Evolutionary conservation across 345 rosid genomes (phyloP).

Genomic region (Citrus glauca): DNA sequence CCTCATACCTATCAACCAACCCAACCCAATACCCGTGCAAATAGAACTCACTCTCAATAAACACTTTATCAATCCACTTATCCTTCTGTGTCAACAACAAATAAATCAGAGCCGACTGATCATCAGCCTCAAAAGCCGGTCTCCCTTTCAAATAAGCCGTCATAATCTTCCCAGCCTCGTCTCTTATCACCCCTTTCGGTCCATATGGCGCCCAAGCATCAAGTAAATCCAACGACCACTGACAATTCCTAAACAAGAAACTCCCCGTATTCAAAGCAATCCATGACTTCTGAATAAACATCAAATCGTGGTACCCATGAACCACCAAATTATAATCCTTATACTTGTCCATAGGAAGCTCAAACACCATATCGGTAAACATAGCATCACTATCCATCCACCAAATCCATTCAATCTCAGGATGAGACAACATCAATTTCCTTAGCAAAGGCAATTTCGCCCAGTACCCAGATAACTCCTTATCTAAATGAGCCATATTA

Average conservation of each 20-base stretch:
- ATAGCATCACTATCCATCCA: constrained; percentile 99
- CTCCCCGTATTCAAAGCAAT: constrained; percentile 95
- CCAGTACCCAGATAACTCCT: constrained; percentile 94
- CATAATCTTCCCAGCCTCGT: constrained; percentile 87
- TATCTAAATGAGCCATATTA: constrained; percentile 94
- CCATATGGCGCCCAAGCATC: constrained; percentile 98
- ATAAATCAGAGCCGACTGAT: constrained; percentile 92
- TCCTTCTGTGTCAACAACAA: constrained; percentile 76
- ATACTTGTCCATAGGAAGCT: constrained; percentile 63
- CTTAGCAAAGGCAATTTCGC: constrained; percentile 88
- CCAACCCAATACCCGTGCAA: constrained; percentile 96
- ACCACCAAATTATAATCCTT: constrained; percentile 70
- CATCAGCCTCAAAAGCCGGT: constrained; percentile 90
- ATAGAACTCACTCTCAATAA: constrained; percentile 83
- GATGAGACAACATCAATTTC: constrained; percentile 85
- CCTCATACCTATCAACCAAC: constrained; percentile 86
- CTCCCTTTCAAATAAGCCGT: constrained; percentile 83
- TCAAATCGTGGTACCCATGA: constrained; percentile 87
- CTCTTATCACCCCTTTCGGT: constrained; percentile 77
- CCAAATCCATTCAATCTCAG: constrained; percentile 95
- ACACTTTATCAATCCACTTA: constrained; percentile 83
- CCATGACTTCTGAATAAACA: constrained; percentile 86
- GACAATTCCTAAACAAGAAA: constrained; percentile 85
- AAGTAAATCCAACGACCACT: constrained; percentile 91
- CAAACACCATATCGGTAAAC: constrained; percentile 93